Evolutionary conservation across 148 eudicot genomes (phyloP).

Genomic region (Dysphania ambrosioides): DNA sequence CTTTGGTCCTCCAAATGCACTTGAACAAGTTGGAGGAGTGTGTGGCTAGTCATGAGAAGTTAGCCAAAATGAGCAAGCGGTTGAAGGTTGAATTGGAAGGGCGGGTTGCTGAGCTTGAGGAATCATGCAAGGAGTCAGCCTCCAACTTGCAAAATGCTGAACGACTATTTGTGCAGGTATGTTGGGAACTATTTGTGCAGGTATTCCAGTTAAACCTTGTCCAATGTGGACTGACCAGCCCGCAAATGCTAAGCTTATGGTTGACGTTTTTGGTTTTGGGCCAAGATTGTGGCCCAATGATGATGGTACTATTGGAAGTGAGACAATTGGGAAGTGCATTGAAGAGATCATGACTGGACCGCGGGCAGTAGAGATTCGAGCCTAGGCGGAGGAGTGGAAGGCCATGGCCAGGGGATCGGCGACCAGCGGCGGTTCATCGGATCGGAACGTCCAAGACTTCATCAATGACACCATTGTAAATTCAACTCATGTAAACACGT

Average conservation of each 20-base stretch:
- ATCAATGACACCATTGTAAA: conserved; percentile 21
- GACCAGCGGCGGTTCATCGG: conserved; percentile 33
- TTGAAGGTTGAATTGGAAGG: too few relatives aligned
- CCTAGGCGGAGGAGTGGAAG: conserved; percentile 27
- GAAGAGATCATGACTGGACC: conserved; percentile 28
- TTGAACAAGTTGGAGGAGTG: too few relatives aligned
- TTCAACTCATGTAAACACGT: neutral
- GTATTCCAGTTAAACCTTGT: conserved; percentile 32
- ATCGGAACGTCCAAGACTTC: conserved; percentile 31
- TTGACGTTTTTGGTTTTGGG: conserved; percentile 31
- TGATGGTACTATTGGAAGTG: conserved; percentile 16
- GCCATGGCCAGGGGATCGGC: conserved; percentile 22
- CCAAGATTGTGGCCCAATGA: conserved; percentile 21
- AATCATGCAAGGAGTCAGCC: too few relatives aligned
- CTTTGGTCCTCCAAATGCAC: too few relatives aligned
- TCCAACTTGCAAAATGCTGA: too few relatives aligned
- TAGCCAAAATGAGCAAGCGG: too few relatives aligned
- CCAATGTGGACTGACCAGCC: conserved; percentile 46
- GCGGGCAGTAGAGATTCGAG: conserved; percentile 18
- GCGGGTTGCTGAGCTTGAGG: too few relatives aligned
- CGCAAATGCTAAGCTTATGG: conserved; percentile 36
- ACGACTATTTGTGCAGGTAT: too few relatives aligned
- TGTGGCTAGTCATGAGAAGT: too few relatives aligned
- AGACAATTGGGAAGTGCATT: conserved; percentile 19
- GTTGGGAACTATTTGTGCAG: conserved; percentile 24